Evolutionary conservation across 805 yeast species (phyloP).

Genomic region (Sugiyamaella smithiae): DNA sequence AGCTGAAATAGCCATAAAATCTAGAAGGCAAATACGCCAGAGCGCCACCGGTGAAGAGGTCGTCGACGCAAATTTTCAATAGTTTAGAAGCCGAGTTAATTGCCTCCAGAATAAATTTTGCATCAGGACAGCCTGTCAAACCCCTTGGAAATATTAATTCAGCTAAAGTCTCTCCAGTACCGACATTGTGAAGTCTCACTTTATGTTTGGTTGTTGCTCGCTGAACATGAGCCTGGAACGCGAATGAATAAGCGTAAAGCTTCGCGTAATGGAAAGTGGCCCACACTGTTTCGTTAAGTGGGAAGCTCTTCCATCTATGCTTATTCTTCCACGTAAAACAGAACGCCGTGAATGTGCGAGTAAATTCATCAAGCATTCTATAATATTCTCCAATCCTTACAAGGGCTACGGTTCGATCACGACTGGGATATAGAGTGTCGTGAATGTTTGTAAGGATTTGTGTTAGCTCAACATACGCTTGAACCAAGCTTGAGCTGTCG

Average conservation of each 20-base stretch:
- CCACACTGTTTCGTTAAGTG: conserved; percentile 24
- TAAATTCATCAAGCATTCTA: conserved; percentile 25
- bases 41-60: conserved; percentile 23
- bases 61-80: conserved; percentile 20
- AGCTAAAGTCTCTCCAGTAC: background rate
- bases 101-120: conserved; percentile 24
- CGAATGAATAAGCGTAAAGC: conserved; percentile 25
- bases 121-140: conserved; percentile 22
- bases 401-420: conserved; percentile 27
- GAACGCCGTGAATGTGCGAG: conserved; percentile 24
- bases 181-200: background rate
- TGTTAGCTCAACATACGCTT: conserved; percentile 26
- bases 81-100: conserved; percentile 22
- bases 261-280: conserved; percentile 21
- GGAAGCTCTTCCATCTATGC: conserved; percentile 20
- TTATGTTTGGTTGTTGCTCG: conserved; percentile 11
- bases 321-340: conserved; percentile 22
- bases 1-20: conserved; percentile 22
- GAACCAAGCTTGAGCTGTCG: conserved; percentile 22
- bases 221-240: conserved; percentile 24
- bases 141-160: conserved; percentile 23
- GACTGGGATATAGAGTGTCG: conserved; percentile 25
- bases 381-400: conserved; percentile 25
- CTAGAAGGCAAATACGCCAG: conserved; percentile 25
- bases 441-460: conserved; percentile 27